These are phyloP conservation scores for Orbilia oligospora DNA, from an alignment of 2,329 filamentous ascomycete species.

Conservation along the genomic window DNA sequence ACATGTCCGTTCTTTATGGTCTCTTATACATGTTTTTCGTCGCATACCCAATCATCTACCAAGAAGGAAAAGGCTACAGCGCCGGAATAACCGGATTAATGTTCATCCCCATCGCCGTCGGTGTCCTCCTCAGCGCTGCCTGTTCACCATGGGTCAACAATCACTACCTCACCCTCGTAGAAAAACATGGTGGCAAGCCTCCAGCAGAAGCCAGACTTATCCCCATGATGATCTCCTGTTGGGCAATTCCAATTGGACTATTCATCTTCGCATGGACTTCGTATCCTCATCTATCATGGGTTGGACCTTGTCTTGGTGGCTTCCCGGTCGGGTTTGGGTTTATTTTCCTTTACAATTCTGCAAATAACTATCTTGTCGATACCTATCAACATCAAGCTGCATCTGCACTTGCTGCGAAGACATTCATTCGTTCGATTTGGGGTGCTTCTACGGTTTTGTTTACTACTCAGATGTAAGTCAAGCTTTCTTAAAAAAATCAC, in stretches of 20 bases:
- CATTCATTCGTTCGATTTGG: conserved; percentile 83
- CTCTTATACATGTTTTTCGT: conserved; percentile 84
- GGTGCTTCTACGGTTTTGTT: conserved; percentile 83
- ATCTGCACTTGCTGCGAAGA: conserved; percentile 85
- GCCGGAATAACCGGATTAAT: conserved; percentile 83
- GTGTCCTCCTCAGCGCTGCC: conserved; percentile 77
- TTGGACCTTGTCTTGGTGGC: conserved; percentile 79
- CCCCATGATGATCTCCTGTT: conserved; percentile 84
- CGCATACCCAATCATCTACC: conserved; percentile 79
- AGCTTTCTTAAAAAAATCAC: too few relatives aligned
- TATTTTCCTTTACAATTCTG: conserved; percentile 85
- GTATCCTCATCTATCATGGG: conserved; percentile 77
- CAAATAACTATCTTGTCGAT: conserved; percentile 80
- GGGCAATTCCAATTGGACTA: conserved; percentile 78
- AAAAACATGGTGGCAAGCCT: conserved; percentile 78
- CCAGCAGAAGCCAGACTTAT: conserved; percentile 84
- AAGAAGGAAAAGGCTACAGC: conserved; percentile 83
- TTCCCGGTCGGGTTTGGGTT: conserved; percentile 83
- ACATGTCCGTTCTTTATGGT: conserved; percentile 86
- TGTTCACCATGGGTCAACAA: conserved; percentile 83
- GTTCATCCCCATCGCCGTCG: conserved; percentile 86
- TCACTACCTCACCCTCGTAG: conserved; percentile 78
- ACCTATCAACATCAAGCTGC: conserved; percentile 82
- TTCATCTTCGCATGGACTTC: conserved; percentile 80
- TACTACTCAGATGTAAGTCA: conserved; percentile 80